Evolutionary conservation across 2,329 filamentous ascomycete genomes (phyloP).

Genomic region (Aspergillus nomiae): DNA sequence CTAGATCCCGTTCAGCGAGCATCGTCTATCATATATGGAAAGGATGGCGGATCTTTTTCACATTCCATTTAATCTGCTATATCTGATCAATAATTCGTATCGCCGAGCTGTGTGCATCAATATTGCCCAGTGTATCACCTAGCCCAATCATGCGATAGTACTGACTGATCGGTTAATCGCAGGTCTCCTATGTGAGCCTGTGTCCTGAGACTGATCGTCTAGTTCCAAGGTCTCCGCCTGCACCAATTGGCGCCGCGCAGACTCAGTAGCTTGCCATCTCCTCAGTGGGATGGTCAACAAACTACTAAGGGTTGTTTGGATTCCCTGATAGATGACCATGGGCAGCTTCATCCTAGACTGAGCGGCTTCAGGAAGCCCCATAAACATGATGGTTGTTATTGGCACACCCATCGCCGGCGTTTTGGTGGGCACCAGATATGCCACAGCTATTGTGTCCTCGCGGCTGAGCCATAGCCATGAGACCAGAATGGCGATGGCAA

Average conservation of each 20-base stretch:
- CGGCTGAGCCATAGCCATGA: conserved; percentile 51
- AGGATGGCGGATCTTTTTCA: background rate
- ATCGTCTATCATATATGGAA: background rate
- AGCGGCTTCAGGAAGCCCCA: conserved; percentile 55
- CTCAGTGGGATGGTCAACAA: conserved; percentile 46
- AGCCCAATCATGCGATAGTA: background rate
- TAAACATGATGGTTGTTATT: conserved; percentile 64
- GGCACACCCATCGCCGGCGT: conserved; percentile 67
- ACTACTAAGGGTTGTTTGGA: conserved; percentile 47
- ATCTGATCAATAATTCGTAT: background rate
- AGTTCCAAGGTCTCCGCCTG: background rate
- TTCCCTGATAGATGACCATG: conserved; percentile 58
- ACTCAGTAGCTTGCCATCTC: conserved; percentile 30
- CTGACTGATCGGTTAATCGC: background rate
- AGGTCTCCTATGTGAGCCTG: background rate
- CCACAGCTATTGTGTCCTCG: conserved; percentile 64
- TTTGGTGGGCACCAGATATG: conserved; percentile 69
- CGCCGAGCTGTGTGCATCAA: background rate
- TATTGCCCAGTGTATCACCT: background rate
- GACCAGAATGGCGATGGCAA: conserved; percentile 57
- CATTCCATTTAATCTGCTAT: background rate
- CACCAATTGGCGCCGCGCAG: background rate
- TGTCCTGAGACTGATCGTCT: background rate
- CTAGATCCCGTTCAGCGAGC: background rate
- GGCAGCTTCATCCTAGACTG: conserved; percentile 65